Percentiles rank a stretch among this genome's conserved stretches.
Conservation (phyloP, 345 rosid genomes). For the Gossypium sturtianum region DNA sequence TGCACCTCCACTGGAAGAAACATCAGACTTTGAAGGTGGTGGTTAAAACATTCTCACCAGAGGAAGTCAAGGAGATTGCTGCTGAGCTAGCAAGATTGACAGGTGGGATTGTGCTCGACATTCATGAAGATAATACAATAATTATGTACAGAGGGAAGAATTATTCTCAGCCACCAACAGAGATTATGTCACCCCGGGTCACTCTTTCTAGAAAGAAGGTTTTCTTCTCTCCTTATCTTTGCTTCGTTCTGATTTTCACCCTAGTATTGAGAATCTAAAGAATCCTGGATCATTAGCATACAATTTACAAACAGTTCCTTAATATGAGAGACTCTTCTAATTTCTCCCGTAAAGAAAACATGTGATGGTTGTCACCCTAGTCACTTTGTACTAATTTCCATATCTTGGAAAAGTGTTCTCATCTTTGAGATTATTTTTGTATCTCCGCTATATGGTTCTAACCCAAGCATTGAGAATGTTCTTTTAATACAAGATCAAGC, state of each 20-base stretch:
- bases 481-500: background rate
- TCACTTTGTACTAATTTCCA: background rate
- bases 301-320: background rate
- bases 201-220: slow-evolving; percentile 89
- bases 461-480: background rate
- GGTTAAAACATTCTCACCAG: slow-evolving; percentile 76
- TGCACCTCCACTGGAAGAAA: slow-evolving; percentile 99
- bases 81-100: slow-evolving; percentile 73
- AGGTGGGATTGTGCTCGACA: slow-evolving; percentile 86
- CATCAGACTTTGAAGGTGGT: slow-evolving; percentile 84
- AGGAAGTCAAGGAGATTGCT: slow-evolving; percentile 88
- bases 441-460: background rate
- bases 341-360: background rate
- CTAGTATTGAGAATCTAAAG: background rate
- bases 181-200: slow-evolving; percentile 78
- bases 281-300: background rate
- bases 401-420: background rate
- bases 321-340: background rate
- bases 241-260: background rate
- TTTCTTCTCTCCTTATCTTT: background rate
- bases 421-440: background rate
- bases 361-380: background rate
- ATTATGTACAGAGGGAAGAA: slow-evolving; percentile 97
- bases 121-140: slow-evolving; percentile 71
- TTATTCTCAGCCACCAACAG: slow-evolving; percentile 88